Base-by-base conservation (phyloP, 768 basidiomycete genomes). In the Suillus lakei region DNA sequence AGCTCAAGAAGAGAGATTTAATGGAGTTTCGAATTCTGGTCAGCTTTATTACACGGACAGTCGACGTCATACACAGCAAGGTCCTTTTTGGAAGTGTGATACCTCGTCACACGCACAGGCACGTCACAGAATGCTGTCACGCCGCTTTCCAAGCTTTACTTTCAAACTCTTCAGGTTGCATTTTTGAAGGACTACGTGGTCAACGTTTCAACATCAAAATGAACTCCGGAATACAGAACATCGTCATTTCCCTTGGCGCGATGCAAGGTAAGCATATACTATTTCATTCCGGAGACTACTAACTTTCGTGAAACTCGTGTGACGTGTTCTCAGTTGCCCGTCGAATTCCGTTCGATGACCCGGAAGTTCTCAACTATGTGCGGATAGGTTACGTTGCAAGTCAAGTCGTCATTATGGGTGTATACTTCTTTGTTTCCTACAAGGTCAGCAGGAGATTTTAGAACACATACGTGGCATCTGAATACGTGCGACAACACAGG, bases 341-440 rank as follows among this genome's bases (percentile, higher is more conserved):
- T 69, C 92, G 88, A 79, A 89, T 99, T 68, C 91, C 94, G 34
- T 95, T 98, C 69, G 93, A 97, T 50, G 89, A 98, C 79, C 93
- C 95, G 8, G 80, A 89, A 63, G 84, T 92, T 44, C 87, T 98
- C 69, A 81, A 83, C 74, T 93, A 92, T 73, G 92, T 96, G 64
- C 91, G 96, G 56, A 81, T 92, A 53, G 94, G 87, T 32, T 99
- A 99, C 75, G 87, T 93, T 65, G 75, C 83, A 23, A 85, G 88
- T 16, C 96, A 98, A 79, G 73, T 88, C 67, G 62, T 93, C 72
- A 85, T 90, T 18, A 78, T 98, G 53, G 89, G 78, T 43, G 77
- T 86, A 23, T 98, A 96, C 84, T 96, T 91, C 84, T 95, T 85
- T 71, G 82, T 90, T 62, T 92, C 93, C 2, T 73, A 85, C 73